Evolutionary conservation across 257 asterid species (phyloP).

Genomic region (Capsicum baccatum): DNA sequence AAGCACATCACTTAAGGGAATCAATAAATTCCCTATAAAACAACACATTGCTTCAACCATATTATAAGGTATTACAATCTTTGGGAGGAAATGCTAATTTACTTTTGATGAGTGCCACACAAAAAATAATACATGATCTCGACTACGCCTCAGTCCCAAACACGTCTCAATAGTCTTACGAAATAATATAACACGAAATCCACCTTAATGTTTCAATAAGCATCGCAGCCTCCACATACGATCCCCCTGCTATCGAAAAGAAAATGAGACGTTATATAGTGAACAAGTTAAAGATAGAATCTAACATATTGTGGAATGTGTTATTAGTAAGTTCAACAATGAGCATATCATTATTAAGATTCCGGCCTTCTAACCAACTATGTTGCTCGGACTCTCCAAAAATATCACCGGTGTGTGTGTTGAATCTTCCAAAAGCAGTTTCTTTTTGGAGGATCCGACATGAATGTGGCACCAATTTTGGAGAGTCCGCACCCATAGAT

Average conservation of each 20-base stretch:
- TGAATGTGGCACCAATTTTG: neutral
- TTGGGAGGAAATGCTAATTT: neutral
- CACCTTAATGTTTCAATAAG: constrained; percentile 33
- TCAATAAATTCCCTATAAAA: constrained; percentile 30
- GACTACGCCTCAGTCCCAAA: neutral
- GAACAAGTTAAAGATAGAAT: neutral
- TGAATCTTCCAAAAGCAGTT: neutral
- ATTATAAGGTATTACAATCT: neutral
- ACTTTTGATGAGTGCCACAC: neutral
- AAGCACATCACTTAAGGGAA: constrained; percentile 43
- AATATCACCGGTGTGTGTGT: neutral
- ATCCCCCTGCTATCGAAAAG: constrained; percentile 56
- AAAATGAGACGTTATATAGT: neutral
- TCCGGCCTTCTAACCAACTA: neutral
- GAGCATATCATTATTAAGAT: neutral
- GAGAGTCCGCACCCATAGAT: neutral
- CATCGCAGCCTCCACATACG: constrained; percentile 80
- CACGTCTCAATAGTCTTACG: neutral
- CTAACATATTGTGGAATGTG: neutral
- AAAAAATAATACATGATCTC: neutral
- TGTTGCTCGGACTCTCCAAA: neutral
- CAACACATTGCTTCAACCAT: neutral
- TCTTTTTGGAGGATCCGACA: too few species aligned
- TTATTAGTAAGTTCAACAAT: neutral
- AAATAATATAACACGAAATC: neutral